A percentile compares a stretch with the other conserved stretches of the same genome.
Evolutionary conservation across 176 grass and related monocot genomes (phyloP).

Genomic region (Lolium perenne): DNA sequence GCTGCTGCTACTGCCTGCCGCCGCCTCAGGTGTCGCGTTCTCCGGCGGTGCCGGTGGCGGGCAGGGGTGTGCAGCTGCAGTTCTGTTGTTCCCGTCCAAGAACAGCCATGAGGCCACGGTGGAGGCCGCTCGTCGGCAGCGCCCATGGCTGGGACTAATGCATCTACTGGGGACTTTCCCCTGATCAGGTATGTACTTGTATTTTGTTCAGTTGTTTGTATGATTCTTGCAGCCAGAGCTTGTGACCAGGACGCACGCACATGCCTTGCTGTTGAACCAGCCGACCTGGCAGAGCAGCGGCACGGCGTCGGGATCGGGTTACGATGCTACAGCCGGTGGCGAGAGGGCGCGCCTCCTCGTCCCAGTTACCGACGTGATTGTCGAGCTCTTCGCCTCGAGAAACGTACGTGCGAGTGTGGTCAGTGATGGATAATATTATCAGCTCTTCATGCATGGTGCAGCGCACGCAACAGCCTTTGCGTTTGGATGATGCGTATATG

Average conservation of each 20-base stretch:
- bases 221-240: background rate
- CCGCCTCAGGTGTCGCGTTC: too few relatives aligned
- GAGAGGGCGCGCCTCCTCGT: slow-evolving; percentile 65
- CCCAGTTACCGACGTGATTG: slow-evolving; percentile 72
- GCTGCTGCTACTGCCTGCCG: too few relatives aligned
- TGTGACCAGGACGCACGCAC: slow-evolving; percentile 61
- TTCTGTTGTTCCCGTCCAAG: too few relatives aligned
- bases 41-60: too few relatives aligned
- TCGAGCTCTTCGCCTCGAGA: slow-evolving; percentile 72
- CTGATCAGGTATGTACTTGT: slow-evolving; percentile 63
- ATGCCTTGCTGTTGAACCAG: slow-evolving; percentile 73
- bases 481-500: slow-evolving; percentile 25
- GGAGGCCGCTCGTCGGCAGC: slow-evolving; percentile 63
- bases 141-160: slow-evolving; percentile 5
- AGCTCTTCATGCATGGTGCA: background rate
- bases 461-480: slow-evolving; percentile 59
- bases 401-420: slow-evolving; percentile 43
- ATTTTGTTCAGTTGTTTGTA: background rate
- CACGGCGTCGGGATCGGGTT: slow-evolving; percentile 11
- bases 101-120: slow-evolving; percentile 2
- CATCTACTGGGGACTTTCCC: slow-evolving; percentile 70
- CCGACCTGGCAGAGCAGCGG: slow-evolving; percentile 65
- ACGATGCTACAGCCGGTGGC: slow-evolving; percentile 26
- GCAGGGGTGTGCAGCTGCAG: too few relatives aligned
- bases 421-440: background rate